Conservation (phyloP, 1,284 basidiomycete species). For the Tilletia caries region DNA sequence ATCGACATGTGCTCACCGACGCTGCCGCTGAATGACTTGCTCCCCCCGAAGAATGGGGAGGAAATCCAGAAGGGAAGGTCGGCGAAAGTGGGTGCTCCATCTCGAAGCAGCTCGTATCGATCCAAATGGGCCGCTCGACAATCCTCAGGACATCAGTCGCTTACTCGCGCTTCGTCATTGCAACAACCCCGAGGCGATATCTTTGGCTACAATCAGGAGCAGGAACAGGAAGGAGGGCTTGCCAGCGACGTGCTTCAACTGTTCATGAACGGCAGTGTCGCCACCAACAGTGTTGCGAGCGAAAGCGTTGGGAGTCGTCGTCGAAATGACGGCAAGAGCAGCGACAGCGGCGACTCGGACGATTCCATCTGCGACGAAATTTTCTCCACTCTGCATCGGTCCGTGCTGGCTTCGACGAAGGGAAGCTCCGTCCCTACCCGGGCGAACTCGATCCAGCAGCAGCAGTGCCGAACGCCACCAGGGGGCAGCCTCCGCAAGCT, state of each 20-base stretch:
- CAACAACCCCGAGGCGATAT: neutral
- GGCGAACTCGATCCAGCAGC: no score
- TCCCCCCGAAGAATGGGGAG: neutral
- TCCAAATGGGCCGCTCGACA: no score
- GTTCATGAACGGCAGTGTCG: neutral
- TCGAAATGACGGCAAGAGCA: neutral
- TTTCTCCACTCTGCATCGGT: no score
- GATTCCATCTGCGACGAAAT: neutral
- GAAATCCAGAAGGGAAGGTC: neutral
- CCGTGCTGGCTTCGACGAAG: no score
- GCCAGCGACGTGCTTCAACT: neutral
- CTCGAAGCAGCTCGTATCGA: no score
- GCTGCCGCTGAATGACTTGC: neutral
- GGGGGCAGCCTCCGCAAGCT: no score
- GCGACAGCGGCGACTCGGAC: neutral
- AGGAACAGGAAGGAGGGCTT: neutral
- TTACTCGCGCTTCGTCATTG: no score
- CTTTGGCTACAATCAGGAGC: neutral
- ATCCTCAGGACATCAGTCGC: no score
- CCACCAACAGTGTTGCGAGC: no score
- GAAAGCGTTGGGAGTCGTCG: neutral
- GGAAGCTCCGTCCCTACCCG: no score
- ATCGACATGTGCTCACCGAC: neutral
- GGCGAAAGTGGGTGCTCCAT: neutral
- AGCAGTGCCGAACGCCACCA: no score